Evolutionary conservation across 2,329 filamentous ascomycete species (phyloP).

Genomic region (Colletotrichum truncatum): DNA sequence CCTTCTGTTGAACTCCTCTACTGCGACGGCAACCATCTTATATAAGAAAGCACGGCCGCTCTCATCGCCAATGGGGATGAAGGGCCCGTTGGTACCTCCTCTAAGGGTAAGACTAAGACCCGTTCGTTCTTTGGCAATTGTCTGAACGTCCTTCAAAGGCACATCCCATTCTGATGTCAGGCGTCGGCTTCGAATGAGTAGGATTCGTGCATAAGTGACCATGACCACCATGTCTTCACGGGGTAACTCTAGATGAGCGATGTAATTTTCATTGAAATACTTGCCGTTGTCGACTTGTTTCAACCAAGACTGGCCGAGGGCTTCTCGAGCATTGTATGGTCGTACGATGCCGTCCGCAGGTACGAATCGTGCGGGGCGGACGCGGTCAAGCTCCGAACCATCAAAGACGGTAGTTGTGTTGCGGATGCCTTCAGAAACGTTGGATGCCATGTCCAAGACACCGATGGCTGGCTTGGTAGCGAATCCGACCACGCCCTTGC

Average conservation of each 20-base stretch:
- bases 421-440: conserved; percentile 95
- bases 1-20: conserved; percentile 73
- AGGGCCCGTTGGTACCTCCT: conserved; percentile 92
- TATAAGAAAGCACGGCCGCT: conserved; percentile 72
- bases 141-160: conserved; percentile 93
- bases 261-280: conserved; percentile 97
- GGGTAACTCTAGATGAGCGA: conserved; percentile 92
- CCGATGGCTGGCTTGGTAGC: conserved; percentile 97
- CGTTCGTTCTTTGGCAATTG: conserved; percentile 95
- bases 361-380: conserved; percentile 92
- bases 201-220: conserved; percentile 86
- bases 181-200: conserved; percentile 88
- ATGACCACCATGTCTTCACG: conserved; percentile 89
- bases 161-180: conserved; percentile 96
- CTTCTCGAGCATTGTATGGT: conserved; percentile 93
- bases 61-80: conserved; percentile 93
- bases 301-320: conserved; percentile 97
- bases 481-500: conserved; percentile 92
- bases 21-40: conserved; percentile 71
- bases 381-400: conserved; percentile 90
- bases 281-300: conserved; percentile 98
- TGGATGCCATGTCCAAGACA: conserved; percentile 95
- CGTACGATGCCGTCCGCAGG: conserved; percentile 92
- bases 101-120: conserved; percentile 90
- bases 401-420: conserved; percentile 99